Conservation (phyloP, 345 rosid genomes). For the Conringia planisiliqua region DNA sequence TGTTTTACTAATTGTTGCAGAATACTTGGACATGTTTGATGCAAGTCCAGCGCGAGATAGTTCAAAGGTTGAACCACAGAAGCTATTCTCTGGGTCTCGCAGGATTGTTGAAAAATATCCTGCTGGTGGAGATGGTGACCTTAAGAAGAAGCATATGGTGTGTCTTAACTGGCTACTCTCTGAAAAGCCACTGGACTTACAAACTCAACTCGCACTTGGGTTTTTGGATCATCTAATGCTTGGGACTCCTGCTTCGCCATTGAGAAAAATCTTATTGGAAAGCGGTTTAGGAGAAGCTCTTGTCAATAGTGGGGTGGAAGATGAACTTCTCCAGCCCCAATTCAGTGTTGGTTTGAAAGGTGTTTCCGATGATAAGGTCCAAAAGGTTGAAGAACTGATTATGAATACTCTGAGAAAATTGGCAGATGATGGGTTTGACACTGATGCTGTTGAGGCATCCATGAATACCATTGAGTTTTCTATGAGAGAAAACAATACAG, state of each 20-base stretch:
- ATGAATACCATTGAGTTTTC: conserved; percentile 97
- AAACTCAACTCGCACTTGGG: conserved; percentile 79
- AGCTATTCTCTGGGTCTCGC: conserved; percentile 63
- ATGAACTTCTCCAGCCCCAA: conserved; percentile 91
- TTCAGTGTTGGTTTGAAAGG: conserved; percentile 90
- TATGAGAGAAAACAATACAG: conserved; percentile 92
- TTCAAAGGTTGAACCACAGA: conserved; percentile 59
- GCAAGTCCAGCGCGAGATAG: conserved; percentile 61
- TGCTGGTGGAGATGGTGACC: conserved; percentile 72
- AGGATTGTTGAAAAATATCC: conserved; percentile 79
- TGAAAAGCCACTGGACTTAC: conserved; percentile 78
- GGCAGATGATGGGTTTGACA: conserved; percentile 82
- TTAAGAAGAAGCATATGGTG: conserved; percentile 84
- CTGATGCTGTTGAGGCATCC: conserved; percentile 88
- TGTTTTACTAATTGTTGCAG: conserved; percentile 36
- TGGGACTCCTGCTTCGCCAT: conserved; percentile 93
- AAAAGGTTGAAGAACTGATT: conserved; percentile 67
- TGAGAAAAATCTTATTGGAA: conserved; percentile 80
- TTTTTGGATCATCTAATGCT: conserved; percentile 89
- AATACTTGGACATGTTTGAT: conserved; percentile 75
- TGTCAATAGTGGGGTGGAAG: conserved; percentile 83
- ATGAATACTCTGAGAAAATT: conserved; percentile 63
- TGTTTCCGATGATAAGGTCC: conserved; percentile 66
- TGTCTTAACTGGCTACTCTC: conserved; percentile 90
- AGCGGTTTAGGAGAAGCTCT: conserved; percentile 94